A percentile compares a stretch with the other conserved stretches of the same genome.
Conservation (phyloP, 1,139 yeast genomes). For the Scheffersomyces illinoinensis region DNA sequence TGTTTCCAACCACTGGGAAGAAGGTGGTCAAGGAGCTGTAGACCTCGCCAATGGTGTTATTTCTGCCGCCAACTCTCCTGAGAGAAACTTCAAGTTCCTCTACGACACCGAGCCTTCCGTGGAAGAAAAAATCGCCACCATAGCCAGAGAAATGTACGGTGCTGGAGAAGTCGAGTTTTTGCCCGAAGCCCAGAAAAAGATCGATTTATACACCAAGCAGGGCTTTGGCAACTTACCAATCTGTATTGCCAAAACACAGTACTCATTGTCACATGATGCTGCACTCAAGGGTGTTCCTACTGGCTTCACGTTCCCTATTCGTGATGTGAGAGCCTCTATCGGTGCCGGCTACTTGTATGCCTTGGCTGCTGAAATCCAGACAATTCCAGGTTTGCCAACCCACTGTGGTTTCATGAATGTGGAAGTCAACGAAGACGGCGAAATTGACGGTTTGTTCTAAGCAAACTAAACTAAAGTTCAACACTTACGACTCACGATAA, state of each 20-base stretch:
- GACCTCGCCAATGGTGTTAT: conserved; percentile 85
- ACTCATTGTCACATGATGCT: conserved; percentile 94
- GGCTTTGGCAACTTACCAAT: conserved; percentile 93
- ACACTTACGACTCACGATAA: conserved; percentile 8
- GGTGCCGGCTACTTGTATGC: conserved; percentile 98
- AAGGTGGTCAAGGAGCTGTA: conserved; percentile 95
- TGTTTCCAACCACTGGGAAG: conserved; percentile 96
- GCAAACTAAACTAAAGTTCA: conserved; percentile 10
- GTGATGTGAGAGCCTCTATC: conserved; percentile 90
- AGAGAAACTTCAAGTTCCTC: conserved; percentile 65
- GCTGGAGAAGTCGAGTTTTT: conserved; percentile 86
- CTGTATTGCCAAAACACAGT: conserved; percentile 97
- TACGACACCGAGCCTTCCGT: conserved; percentile 72
- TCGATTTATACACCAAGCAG: conserved; percentile 81
- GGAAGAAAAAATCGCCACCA: conserved; percentile 78
- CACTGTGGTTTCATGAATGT: conserved; percentile 97
- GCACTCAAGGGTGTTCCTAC: conserved; percentile 91
- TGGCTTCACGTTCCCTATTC: conserved; percentile 90
- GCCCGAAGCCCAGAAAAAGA: conserved; percentile 82
- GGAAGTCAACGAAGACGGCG: conserved; percentile 90
- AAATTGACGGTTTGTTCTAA: conserved; percentile 90
- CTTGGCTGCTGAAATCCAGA: conserved; percentile 94
- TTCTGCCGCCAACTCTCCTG: conserved; percentile 58
- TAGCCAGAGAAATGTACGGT: conserved; percentile 92
- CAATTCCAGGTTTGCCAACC: conserved; percentile 97